A percentile compares a stretch with the other conserved stretches of the same genome.
These are phyloP conservation scores for Fusarium sp. DNA, from an alignment of 2,329 filamentous ascomycete genomes.

Conservation along the genomic window DNA sequence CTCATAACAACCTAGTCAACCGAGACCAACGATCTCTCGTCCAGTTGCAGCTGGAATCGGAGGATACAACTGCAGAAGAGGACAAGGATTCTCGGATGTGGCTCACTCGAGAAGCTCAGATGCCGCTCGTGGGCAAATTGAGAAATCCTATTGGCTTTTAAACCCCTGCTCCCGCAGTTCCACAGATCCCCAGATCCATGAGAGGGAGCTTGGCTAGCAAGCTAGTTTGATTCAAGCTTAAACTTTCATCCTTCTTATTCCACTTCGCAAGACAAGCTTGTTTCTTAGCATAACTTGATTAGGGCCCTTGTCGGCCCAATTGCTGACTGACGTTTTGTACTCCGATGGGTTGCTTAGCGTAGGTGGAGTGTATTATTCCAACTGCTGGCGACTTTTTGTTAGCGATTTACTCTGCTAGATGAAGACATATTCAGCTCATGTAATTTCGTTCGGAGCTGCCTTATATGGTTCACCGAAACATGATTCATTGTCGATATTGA, in stretches of 20 bases:
- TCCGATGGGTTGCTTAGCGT: conserved; percentile 9
- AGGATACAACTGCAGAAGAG: neutral
- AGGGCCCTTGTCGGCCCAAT: conserved; percentile 32
- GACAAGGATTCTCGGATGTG: conserved; percentile 24
- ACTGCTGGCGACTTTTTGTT: neutral
- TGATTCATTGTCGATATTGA: neutral
- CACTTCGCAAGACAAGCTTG: conserved; percentile 41
- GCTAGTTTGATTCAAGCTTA: conserved; percentile 32
- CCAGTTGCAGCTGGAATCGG: conserved; percentile 37
- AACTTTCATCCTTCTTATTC: conserved; percentile 13
- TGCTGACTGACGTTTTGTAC: conserved; percentile 16
- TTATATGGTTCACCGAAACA: conserved; percentile 3
- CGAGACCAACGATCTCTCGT: neutral
- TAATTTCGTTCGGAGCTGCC: conserved; percentile 3
- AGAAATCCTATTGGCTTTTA: conserved; percentile 34
- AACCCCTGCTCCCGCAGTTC: conserved; percentile 34
- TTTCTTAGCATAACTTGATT: conserved; percentile 40
- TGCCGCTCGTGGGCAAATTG: conserved; percentile 43
- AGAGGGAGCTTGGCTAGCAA: conserved; percentile 21
- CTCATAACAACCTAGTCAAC: conserved; percentile 31
- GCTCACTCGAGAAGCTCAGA: conserved; percentile 21
- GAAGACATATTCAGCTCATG: neutral
- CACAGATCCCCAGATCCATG: conserved; percentile 34
- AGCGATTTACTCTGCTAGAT: neutral
- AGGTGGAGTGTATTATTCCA: conserved; percentile 11